A percentile compares a stretch with the other conserved stretches of the same genome.
phyloP scores from a whole-genome alignment of 345 rosid species.

The Laguncularia racemosa region DNA sequence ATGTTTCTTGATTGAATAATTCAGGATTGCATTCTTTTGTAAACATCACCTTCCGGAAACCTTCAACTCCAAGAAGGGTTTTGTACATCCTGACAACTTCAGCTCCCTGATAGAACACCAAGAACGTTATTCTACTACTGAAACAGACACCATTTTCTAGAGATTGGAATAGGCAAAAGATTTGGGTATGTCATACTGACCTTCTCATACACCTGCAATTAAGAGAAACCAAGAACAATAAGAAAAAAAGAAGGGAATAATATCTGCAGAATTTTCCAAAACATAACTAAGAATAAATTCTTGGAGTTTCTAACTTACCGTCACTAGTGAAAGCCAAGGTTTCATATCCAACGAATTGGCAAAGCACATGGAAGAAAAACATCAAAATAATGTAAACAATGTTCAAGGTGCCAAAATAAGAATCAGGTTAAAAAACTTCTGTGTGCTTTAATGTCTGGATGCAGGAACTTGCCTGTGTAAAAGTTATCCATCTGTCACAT shows the following conservation, averaged over 20 bases:
- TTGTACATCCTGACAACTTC: slow-evolving; percentile 99
- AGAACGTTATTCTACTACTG: not conserved
- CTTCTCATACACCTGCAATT: slow-evolving; percentile 88
- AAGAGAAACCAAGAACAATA: slow-evolving; percentile 15
- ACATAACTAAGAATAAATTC: slow-evolving; percentile 14
- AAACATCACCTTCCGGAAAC: slow-evolving; percentile 75
- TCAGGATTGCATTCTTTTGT: not conserved
- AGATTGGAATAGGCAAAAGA: not conserved
- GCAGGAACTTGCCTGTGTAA: slow-evolving; percentile 69
- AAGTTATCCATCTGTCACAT: slow-evolving; percentile 90
- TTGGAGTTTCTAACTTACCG: slow-evolving; percentile 38
- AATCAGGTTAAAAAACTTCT: not conserved
- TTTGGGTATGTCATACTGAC: slow-evolving; percentile 25
- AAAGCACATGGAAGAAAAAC: slow-evolving; percentile 13
- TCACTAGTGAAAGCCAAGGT: slow-evolving; percentile 40
- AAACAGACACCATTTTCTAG: not conserved
- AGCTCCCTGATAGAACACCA: slow-evolving; percentile 58
- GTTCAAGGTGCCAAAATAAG: not conserved
- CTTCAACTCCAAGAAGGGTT: slow-evolving; percentile 81
- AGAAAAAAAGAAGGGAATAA: not conserved
- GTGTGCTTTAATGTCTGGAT: slow-evolving; percentile 2
- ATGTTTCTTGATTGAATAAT: not conserved
- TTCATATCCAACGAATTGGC: slow-evolving; percentile 20
- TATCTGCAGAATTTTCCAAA: too few relatives aligned
- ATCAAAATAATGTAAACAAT: slow-evolving; percentile 11